Base-by-base conservation (phyloP, 1,284 basidiomycete genomes). In the Cutaneotrichosporon sp. region DNA sequence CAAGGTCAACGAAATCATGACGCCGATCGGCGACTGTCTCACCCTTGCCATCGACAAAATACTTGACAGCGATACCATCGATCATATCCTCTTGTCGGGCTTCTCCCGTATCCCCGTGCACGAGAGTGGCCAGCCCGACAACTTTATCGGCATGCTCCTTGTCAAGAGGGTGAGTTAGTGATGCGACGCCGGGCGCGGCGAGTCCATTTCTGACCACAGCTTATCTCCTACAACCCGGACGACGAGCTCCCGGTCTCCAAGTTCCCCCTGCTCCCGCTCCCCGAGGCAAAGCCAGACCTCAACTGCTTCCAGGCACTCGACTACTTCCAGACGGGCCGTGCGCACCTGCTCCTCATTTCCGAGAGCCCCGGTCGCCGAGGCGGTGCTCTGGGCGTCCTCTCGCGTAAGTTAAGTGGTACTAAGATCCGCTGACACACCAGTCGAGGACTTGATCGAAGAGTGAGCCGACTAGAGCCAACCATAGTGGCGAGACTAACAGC, bases 51-150 rank as follows among this genome's bases (percentile, higher is more conserved):
- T 84, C 19, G 87, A 96, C 68, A 82, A 83, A 9, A 79, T 93
- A 25, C 75, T 98, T 42, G 86, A 96, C 71, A 84, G 90, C 61
- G 78, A 82, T 0, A 83, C 82, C 0, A 84, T 94, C 33, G 85
- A 93, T 67, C 79, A 80, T 39, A 73, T 74, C 41, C 81, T 92
- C 81, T 70, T 82, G 16, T 90, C 85, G 53, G 94, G 94, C 0
- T 97, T 97, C 71, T 96, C 91, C 2, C 85, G 94, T 22, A 90
- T 97, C 61, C 94, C 94, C 0, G 81, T 98, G 1, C 88, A 97
- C 68, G 84, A 87, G 61, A 81, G 87, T 3, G 82, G 81, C 4
- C 81, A 87, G 49, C 82, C 84, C 2, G 76, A 83, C 12, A 82
- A 88, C 35, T 97, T 96, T 67, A 76, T 88, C 12, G 94, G 94